These are phyloP conservation scores for Hortaea sp. DNA, from an alignment of 2,329 filamentous ascomycete species.

Conservation along the genomic window DNA sequence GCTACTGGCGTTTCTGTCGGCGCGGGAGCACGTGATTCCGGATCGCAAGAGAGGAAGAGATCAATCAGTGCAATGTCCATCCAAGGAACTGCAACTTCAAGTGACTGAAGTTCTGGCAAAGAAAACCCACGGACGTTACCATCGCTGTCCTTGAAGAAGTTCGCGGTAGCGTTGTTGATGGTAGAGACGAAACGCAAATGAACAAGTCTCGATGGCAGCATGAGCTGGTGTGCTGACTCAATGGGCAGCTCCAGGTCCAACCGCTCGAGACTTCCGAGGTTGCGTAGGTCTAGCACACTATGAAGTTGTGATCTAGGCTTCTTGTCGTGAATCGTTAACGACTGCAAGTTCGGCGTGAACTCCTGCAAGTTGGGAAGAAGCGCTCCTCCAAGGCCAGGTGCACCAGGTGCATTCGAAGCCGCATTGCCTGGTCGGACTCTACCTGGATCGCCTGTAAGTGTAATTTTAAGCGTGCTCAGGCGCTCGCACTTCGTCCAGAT, in stretches of 20 bases:
- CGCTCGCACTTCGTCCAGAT: not conserved
- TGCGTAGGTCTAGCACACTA: not conserved
- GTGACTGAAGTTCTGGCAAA: not conserved
- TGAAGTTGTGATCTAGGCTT: not conserved
- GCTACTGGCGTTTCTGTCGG: not conserved
- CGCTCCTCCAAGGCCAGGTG: too few species aligned
- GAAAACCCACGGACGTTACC: not conserved
- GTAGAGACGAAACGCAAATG: not conserved
- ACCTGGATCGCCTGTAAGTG: not conserved
- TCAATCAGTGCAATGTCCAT: not conserved
- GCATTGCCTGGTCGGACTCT: not conserved
- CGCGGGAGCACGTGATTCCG: not conserved
- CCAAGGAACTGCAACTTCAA: not conserved
- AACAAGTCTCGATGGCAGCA: not conserved
- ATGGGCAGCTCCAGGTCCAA: not conserved
- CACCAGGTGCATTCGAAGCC: too few species aligned
- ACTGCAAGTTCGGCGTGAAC: constrained; percentile 3
- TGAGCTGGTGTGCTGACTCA: not conserved
- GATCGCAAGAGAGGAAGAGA: not conserved
- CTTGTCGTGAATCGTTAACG: not conserved
- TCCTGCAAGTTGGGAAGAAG: not conserved
- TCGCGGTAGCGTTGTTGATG: not conserved
- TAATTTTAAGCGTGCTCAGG: not conserved
- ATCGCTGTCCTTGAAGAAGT: not conserved
- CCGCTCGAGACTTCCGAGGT: not conserved